Conservation (phyloP, 2,329 filamentous ascomycete genomes). For the Fusarium ambrosium region DNA sequence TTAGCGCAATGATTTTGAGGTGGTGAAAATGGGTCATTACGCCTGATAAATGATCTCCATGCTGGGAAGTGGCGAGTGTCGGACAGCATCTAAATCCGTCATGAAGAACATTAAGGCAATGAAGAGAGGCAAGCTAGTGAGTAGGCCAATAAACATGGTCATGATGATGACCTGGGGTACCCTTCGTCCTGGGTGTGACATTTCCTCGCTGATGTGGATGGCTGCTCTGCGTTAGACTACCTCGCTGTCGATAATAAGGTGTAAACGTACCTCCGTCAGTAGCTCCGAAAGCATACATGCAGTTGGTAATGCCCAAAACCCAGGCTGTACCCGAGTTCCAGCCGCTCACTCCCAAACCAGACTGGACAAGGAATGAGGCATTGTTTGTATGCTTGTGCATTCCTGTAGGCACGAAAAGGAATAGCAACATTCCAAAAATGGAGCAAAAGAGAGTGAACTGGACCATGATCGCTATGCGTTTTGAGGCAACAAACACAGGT, state of each 20-base stretch:
- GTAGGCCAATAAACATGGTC: conserved; percentile 19
- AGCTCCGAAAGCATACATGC: conserved; percentile 29
- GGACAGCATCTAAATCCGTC: conserved; percentile 21
- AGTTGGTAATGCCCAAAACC: conserved; percentile 19
- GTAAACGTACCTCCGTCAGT: conserved; percentile 18
- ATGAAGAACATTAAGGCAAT: conserved; percentile 26
- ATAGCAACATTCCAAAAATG: conserved; percentile 13
- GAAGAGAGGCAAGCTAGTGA: conserved; percentile 10
- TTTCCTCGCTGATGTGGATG: conserved; percentile 30
- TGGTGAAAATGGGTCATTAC: background rate
- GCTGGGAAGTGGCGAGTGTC: conserved; percentile 17
- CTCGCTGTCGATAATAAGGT: rapidly evolving
- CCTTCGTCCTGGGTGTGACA: conserved; percentile 22
- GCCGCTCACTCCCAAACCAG: conserved; percentile 11
- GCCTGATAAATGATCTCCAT: conserved; percentile 27
- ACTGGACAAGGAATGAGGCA: conserved; percentile 10
- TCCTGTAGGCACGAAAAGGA: conserved; percentile 2
- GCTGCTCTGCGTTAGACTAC: background rate
- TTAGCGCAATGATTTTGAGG: too few relatives aligned
- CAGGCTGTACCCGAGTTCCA: conserved; percentile 21
- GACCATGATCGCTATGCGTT: conserved; percentile 7
- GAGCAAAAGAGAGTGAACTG: conserved; percentile 6
- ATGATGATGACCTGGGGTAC: conserved; percentile 25
- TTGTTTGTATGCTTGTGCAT: conserved; percentile 14
- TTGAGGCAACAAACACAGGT: conserved; percentile 18